phyloP scores from a whole-genome alignment of 192 early-diverging fungal genomes.

The Backusella parvicylindrica region DNA sequence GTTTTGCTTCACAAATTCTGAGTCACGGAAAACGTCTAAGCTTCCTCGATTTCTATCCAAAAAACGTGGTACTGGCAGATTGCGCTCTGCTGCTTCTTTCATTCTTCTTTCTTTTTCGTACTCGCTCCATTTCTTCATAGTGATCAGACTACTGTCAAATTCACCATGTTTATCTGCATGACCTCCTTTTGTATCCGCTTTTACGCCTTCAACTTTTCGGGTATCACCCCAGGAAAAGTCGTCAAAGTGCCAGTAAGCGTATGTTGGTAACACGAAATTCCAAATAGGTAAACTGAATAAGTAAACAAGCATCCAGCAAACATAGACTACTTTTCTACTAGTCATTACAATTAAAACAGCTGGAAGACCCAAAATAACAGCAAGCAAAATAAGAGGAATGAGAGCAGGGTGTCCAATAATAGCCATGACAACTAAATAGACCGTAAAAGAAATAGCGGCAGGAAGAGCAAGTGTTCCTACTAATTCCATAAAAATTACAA shows the following conservation, averaged over 20 bases:
- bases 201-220: slow-evolving; percentile 57
- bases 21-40: slow-evolving; percentile 22
- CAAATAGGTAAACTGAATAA: slow-evolving; percentile 66
- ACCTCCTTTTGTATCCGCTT: slow-evolving; percentile 40
- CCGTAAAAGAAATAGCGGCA: slow-evolving; percentile 81
- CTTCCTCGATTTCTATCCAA: slow-evolving; percentile 11
- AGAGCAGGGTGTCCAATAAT: slow-evolving; percentile 52
- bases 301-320: slow-evolving; percentile 65
- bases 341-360: slow-evolving; percentile 90
- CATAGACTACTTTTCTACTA: slow-evolving; percentile 76
- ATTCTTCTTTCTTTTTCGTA: slow-evolving; percentile 33
- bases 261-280: slow-evolving; percentile 76
- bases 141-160: slow-evolving; percentile 72
- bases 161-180: slow-evolving; percentile 68
- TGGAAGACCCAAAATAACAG: slow-evolving; percentile 82
- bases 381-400: slow-evolving; percentile 73
- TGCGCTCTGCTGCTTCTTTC: not conserved
- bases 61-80: slow-evolving; percentile 23
- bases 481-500: slow-evolving; percentile 92
- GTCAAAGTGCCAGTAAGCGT: slow-evolving; percentile 89
- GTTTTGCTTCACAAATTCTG: not conserved
- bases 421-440: slow-evolving; percentile 78
- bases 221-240: slow-evolving; percentile 88
- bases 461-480: slow-evolving; percentile 89
- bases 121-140: slow-evolving; percentile 76